phyloP scores from a whole-genome alignment of 129 eudicot genomes.

The Cynara cardunculus region DNA sequence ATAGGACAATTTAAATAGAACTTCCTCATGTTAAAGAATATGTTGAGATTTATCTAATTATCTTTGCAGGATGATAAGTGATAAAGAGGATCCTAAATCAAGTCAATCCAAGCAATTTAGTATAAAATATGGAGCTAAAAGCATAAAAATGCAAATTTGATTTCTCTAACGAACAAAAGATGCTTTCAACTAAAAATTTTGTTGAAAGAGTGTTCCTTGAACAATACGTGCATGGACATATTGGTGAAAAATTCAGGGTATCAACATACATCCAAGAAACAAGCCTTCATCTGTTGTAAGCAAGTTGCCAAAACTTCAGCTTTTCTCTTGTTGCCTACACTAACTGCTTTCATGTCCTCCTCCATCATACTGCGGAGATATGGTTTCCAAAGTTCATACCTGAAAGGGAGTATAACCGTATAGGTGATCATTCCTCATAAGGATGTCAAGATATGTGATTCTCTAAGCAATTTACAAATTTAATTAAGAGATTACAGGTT shows the following conservation, averaged over 20 bases:
- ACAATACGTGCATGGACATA: background rate
- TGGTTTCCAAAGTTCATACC: conserved; percentile 94
- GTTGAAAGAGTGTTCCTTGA: background rate
- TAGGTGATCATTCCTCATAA: background rate
- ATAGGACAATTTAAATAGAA: background rate
- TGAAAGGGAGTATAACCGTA: conserved; percentile 21
- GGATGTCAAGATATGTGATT: background rate
- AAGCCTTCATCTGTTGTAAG: conserved; percentile 81
- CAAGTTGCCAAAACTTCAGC: conserved; percentile 70
- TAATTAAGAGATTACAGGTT: background rate
- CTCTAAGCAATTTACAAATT: background rate
- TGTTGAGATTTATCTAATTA: background rate
- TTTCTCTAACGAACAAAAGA: background rate
- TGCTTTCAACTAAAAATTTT: background rate
- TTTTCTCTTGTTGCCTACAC: conserved; percentile 73
- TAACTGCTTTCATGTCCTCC: conserved; percentile 88
- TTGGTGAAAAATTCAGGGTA: background rate
- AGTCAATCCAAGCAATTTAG: background rate
- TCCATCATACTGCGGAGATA: conserved; percentile 89
- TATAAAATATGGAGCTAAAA: background rate
- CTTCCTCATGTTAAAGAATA: background rate
- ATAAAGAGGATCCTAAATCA: background rate
- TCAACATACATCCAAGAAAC: conserved; percentile 76
- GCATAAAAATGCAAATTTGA: background rate
- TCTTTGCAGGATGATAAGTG: background rate